Conservation (phyloP, 169 alveolate genomes). For the Eimeria sp. region DNA sequence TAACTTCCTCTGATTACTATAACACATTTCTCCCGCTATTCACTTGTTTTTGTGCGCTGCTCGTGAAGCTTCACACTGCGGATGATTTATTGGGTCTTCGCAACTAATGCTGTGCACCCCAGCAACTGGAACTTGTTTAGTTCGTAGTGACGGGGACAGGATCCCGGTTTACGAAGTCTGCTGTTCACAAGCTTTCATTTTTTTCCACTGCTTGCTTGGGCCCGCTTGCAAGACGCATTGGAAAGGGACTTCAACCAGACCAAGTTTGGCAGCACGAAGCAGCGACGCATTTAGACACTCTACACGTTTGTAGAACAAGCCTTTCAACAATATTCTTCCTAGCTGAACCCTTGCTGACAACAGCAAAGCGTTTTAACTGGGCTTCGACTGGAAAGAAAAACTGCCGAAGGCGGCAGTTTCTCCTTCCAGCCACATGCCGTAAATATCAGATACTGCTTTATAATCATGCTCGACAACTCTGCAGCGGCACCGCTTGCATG, state of each 20-base stretch:
- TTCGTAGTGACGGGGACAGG: background rate
- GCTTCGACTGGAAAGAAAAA: background rate
- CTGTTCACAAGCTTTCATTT: background rate
- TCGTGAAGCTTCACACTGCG: background rate
- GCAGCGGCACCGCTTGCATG: background rate
- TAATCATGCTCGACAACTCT: background rate
- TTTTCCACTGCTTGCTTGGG: background rate
- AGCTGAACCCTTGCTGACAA: background rate
- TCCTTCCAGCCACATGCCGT: background rate
- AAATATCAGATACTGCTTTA: background rate
- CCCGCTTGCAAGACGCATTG: background rate
- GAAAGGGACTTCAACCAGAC: background rate
- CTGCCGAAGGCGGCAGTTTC: background rate
- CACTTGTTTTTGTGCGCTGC: background rate
- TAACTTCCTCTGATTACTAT: background rate
- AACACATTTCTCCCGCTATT: background rate
- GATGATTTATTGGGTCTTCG: background rate
- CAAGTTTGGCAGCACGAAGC: background rate
- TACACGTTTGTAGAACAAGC: background rate
- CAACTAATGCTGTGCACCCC: background rate
- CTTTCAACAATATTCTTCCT: background rate
- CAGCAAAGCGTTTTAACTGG: background rate
- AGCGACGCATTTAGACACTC: background rate
- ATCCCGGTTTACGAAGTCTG: no score
- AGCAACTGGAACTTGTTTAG: background rate